phyloP scores from a whole-genome alignment of 345 rosid genomes.

The Erodium maritimum region DNA sequence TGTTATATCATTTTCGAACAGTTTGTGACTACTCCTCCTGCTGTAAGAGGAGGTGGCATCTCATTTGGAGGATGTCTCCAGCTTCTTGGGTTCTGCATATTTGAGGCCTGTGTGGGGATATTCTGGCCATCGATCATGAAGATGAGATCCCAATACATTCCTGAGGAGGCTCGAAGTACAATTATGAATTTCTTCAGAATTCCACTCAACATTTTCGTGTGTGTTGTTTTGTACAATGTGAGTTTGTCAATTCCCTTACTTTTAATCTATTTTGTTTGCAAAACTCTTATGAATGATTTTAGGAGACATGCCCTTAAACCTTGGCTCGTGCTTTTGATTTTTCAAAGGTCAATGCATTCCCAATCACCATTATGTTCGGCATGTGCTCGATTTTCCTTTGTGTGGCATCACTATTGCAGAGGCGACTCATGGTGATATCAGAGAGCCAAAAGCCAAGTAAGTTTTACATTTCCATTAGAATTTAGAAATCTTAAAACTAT shows the following conservation, averaged over 20 bases:
- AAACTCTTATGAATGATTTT: not conserved
- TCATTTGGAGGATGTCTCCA: slow-evolving; percentile 59
- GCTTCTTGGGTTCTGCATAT: slow-evolving; percentile 82
- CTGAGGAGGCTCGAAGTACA: slow-evolving; percentile 98
- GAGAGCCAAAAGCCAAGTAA: slow-evolving; percentile 56
- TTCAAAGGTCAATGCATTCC: slow-evolving; percentile 76
- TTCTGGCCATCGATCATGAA: slow-evolving; percentile 99
- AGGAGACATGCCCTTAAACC: slow-evolving; percentile 1
- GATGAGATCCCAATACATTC: slow-evolving; percentile 97
- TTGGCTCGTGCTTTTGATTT: slow-evolving; percentile 2
- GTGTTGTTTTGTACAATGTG: slow-evolving; percentile 81
- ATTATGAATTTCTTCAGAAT: slow-evolving; percentile 96
- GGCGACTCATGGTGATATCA: slow-evolving; percentile 65
- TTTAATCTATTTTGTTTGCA: not conserved
- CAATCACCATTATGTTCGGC: slow-evolving; percentile 91
- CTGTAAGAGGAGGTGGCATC: slow-evolving; percentile 60
- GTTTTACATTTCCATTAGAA: not conserved
- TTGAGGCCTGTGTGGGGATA: slow-evolving; percentile 88
- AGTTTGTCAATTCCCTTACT: slow-evolving; percentile 12
- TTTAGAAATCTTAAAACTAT: not conserved
- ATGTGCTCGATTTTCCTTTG: slow-evolving; percentile 97
- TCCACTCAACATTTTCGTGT: slow-evolving; percentile 89
- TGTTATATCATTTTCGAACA: slow-evolving; percentile 18
- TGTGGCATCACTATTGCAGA: slow-evolving; percentile 79
- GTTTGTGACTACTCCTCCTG: slow-evolving; percentile 60